Percentiles rank a stretch among this genome's conserved stretches.
Conservation (phyloP, 768 basidiomycete genomes). For the Termitomyces sp. region DNA sequence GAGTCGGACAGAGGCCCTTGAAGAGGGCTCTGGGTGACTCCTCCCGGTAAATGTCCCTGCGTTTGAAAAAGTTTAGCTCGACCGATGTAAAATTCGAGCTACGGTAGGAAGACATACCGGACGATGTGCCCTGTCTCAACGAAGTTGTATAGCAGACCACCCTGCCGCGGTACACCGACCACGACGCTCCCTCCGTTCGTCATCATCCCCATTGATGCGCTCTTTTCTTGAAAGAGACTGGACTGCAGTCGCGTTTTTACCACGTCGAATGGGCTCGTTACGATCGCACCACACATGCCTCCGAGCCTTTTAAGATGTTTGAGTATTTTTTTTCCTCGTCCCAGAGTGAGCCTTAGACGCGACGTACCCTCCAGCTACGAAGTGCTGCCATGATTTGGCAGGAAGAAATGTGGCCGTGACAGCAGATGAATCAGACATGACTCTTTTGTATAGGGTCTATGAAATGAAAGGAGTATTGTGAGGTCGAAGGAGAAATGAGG, state of each 20-base stretch:
- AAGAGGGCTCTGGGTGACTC: constrained; percentile 90
- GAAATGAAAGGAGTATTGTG: background rate
- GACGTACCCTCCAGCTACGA: constrained; percentile 82
- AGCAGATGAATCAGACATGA: constrained; percentile 22
- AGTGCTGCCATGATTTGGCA: constrained; percentile 79
- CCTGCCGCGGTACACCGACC: constrained; percentile 32
- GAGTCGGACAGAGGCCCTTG: constrained; percentile 89
- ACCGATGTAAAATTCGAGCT: background rate
- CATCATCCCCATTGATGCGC: constrained; percentile 32
- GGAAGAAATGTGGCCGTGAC: constrained; percentile 41
- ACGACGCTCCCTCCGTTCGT: constrained; percentile 30
- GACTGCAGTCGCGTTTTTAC: constrained; percentile 98
- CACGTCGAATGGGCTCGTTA: constrained; percentile 97
- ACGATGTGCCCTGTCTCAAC: constrained; percentile 92
- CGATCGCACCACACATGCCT: constrained; percentile 95
- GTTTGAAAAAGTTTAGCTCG: background rate
- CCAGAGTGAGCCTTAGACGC: background rate
- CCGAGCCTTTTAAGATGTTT: constrained; percentile 57
- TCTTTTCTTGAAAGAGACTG: constrained; percentile 59
- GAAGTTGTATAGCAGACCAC: constrained; percentile 81
- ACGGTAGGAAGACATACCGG: constrained; percentile 38
- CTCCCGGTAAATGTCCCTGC: constrained; percentile 79
- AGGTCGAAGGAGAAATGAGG: background rate
- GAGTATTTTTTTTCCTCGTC: background rate
- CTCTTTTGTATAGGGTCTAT: constrained; percentile 1